A percentile compares a stretch with the other conserved stretches of the same genome.
phyloP scores from a whole-genome alignment of 805 yeast genomes.

The Ogataea nitratoaversa region DNA sequence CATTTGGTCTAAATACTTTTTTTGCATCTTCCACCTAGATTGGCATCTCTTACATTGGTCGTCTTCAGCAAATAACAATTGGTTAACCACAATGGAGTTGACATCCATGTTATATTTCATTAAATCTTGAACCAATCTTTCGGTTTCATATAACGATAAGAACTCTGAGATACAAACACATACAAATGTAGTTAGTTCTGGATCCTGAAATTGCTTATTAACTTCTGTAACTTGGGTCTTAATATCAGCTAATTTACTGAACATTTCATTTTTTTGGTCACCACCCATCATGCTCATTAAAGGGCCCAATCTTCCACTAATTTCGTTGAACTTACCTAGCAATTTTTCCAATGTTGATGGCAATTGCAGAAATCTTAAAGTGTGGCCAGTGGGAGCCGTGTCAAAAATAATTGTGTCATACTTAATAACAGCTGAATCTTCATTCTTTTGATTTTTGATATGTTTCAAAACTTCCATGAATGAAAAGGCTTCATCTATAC shows the following conservation, averaged over 20 bases:
- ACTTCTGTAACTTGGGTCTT: slow-evolving; percentile 81
- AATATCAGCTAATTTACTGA: slow-evolving; percentile 73
- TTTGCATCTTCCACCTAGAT: slow-evolving; percentile 94
- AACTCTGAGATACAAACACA: slow-evolving; percentile 98
- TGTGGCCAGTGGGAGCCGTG: slow-evolving; percentile 99
- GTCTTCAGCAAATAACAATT: slow-evolving; percentile 80
- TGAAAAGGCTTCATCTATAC: slow-evolving; percentile 96
- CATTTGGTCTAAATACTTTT: slow-evolving; percentile 91
- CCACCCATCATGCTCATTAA: slow-evolving; percentile 79
- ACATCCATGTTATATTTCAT: slow-evolving; percentile 95
- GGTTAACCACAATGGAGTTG: slow-evolving; percentile 93
- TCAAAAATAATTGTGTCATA: slow-evolving; percentile 93
- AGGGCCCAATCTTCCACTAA: slow-evolving; percentile 86
- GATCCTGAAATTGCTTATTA: slow-evolving; percentile 91
- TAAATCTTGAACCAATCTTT: slow-evolving; percentile 94
- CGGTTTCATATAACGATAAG: slow-evolving; percentile 93
- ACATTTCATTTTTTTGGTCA: slow-evolving; percentile 60
- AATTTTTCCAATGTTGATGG: slow-evolving; percentile 90
- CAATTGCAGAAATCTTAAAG: slow-evolving; percentile 87
- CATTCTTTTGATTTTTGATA: slow-evolving; percentile 65
- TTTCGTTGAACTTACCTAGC: slow-evolving; percentile 79
- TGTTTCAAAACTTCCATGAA: slow-evolving; percentile 98
- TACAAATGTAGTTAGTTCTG: slow-evolving; percentile 90
- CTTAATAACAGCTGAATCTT: slow-evolving; percentile 33
- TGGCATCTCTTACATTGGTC: slow-evolving; percentile 86